Percentiles rank a stretch among this genome's conserved stretches.
Conservation (phyloP, 148 eudicot genomes). For the Rhododendron ferrugineum region DNA sequence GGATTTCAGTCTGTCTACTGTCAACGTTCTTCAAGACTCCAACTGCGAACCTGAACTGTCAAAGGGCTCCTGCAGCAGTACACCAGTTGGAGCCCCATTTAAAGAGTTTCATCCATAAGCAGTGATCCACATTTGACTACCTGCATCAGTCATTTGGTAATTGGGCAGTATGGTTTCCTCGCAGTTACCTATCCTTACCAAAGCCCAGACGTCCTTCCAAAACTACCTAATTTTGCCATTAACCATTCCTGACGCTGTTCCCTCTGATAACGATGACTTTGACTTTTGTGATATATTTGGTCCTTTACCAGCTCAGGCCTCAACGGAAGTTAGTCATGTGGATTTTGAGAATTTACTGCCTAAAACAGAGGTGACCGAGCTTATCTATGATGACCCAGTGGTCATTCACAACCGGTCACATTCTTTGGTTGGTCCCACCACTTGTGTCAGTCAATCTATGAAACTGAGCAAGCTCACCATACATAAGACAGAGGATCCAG, state of each 20-base stretch:
- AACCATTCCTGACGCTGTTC: conserved; percentile 45
- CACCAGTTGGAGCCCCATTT: conserved; percentile 22
- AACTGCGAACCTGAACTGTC: conserved; percentile 37
- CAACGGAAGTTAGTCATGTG: conserved; percentile 36
- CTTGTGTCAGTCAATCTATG: conserved; percentile 51
- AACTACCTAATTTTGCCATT: conserved; percentile 35
- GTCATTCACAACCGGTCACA: conserved; percentile 65
- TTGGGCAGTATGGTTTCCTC: conserved; percentile 67
- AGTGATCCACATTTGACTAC: conserved; percentile 20
- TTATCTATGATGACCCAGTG: conserved; percentile 55
- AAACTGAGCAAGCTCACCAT: conserved; percentile 56
- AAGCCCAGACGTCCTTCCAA: conserved; percentile 23
- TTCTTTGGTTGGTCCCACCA: conserved; percentile 84
- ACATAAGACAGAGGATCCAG: conserved; percentile 39
- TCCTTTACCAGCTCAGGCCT: conserved; percentile 43
- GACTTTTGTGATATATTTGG: conserved; percentile 87
- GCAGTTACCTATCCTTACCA: conserved; percentile 33
- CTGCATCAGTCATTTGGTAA: conserved; percentile 11
- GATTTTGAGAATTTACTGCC: conserved; percentile 23
- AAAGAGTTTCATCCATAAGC: conserved; percentile 30
- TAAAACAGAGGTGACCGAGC: conserved; percentile 37
- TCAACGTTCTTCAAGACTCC: conserved; percentile 50
- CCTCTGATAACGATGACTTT: conserved; percentile 50
- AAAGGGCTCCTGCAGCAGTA: conserved; percentile 28
- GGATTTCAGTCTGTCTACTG: conserved; percentile 59